These are phyloP conservation scores for Aspergillus thermomutatus DNA, from an alignment of 2,329 filamentous ascomycete genomes.

Conservation along the genomic window DNA sequence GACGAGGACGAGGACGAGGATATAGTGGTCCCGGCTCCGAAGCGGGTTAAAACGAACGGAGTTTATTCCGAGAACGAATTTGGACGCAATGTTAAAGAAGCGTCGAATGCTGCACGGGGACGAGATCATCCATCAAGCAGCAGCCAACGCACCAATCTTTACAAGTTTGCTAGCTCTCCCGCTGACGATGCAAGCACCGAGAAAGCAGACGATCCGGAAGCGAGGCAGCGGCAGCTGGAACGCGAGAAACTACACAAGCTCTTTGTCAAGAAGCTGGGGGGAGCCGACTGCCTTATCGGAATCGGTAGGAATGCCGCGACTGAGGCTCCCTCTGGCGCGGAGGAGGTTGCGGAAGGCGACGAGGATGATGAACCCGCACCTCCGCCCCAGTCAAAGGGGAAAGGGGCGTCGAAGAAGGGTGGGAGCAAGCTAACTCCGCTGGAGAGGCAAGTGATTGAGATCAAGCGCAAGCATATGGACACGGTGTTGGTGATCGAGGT, in stretches of 20 bases:
- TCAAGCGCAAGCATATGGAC: conserved; percentile 87
- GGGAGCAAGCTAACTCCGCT: conserved; percentile 88
- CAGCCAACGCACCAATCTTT: conserved; percentile 55
- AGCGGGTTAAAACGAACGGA: conserved; percentile 35
- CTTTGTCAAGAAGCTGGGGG: conserved; percentile 87
- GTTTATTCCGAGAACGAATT: conserved; percentile 5
- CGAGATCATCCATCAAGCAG: conserved; percentile 31
- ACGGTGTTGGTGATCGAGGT: conserved; percentile 90
- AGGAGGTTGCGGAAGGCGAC: conserved; percentile 59
- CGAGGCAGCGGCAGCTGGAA: conserved; percentile 52
- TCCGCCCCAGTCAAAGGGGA: conserved; percentile 44
- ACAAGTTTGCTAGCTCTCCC: conserved; percentile 55
- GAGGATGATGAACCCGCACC: conserved; percentile 50
- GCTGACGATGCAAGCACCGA: conserved; percentile 34
- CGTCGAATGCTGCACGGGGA: conserved; percentile 1
- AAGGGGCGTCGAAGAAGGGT: conserved; percentile 61
- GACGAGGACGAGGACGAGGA: conserved; percentile 21
- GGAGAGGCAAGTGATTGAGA: conserved; percentile 88
- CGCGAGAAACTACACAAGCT: conserved; percentile 74
- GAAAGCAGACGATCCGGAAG: conserved; percentile 39
- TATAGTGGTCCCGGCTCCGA: conserved; percentile 40
- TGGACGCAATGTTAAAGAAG: not conserved
- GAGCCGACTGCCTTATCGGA: conserved; percentile 73
- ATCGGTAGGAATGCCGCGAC: conserved; percentile 60
- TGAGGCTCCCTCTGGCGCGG: conserved; percentile 49